Base-by-base conservation (phyloP, 768 basidiomycete genomes). In the Lentinula sp. region DNA sequence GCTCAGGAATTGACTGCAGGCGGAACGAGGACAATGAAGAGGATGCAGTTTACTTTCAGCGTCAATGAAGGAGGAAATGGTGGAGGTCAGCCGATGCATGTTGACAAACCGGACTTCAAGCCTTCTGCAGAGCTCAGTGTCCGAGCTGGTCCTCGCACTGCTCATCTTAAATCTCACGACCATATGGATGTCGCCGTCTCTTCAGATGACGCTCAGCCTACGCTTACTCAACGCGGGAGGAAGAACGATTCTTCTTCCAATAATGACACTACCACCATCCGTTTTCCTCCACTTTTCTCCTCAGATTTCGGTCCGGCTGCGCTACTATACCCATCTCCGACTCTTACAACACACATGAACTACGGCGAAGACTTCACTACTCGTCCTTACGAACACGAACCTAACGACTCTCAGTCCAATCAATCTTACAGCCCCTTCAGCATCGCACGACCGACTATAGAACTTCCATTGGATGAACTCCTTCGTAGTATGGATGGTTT, bases 41-140 rank as follows among this genome's bases (percentile, higher is more conserved):
- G 91, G 49, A 92, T 93, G 90, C 91, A 94, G 66, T 93, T 92
- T 74, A 93, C 91, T 1, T 93, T 93, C 72, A 87, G 88, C 65
- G 80, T 93, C 65, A 91, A 93, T 73, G 85, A 87, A 62, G 87
- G 86, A 16, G 37, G 37, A 1, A 39, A 67, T 76, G 15, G 77
- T 81, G 21, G 73, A 80, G 15, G 51, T 35, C 40, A 61, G 46
- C 77, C 76, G 23, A 46, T 46, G 45, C 45, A 46, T 56, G 81
- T 82, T 64, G 80, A 82, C 67, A 89, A 88, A 70, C 87, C 86
- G 5, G 84, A 87, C 70, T 74, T 84, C 23, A 84, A 83, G 67
- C 87, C 86, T 5, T 86, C 84, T 16, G 73, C 79, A 1, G 86
- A 88, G 65, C 86, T 87, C 75, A 81, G 76, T 1, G 66, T 74